Evolutionary conservation across 164 flowering plant genomes (phyloP).

Genomic region (grape (Vitis vinifera)): ASM3070453v1 NC_081811.1:20052001-20052500

Average conservation of each 20-base stretch:
- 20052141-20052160: slow-evolving; percentile 94
- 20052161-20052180: slow-evolving; percentile 45
- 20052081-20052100: slow-evolving; percentile 81
- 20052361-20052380: slow-evolving; percentile 79
- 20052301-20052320: slow-evolving; percentile 99
- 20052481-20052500: slow-evolving; percentile 67
- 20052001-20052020: no score
- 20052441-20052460: background rate
- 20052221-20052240: background rate
- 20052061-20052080: background rate
- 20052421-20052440: background rate
- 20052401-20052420: slow-evolving; percentile 41
- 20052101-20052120: slow-evolving; percentile 47
- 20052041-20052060: background rate
- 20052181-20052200: background rate
- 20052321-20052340: slow-evolving; percentile 66
- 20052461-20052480: background rate
- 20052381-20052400: slow-evolving; percentile 73
- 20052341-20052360: slow-evolving; percentile 65
- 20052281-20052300: slow-evolving; percentile 82
- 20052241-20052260: background rate
- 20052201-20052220: background rate
- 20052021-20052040: no score
- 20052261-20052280: slow-evolving; percentile 43
- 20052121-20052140: slow-evolving; percentile 59